Base-by-base conservation (phyloP, 306 rosid genomes). In the Citrullus colocynthis region DNA sequence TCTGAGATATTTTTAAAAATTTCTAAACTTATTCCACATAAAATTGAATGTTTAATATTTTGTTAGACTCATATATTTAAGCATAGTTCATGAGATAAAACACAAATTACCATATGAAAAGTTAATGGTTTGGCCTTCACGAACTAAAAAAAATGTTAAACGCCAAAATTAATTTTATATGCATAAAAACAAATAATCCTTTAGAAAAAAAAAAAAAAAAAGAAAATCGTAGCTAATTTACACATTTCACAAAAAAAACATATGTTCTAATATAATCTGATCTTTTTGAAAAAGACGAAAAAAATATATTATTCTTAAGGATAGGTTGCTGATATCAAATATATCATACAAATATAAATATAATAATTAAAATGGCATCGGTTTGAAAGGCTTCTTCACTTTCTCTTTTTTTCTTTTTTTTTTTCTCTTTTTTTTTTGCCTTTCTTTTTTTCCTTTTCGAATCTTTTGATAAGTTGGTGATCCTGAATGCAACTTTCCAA, bases 301-400 rank as follows among this genome's bases (percentile, higher is more conserved):
- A 24, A 65, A 65, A 44, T 17, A 71, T 48, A 71, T 44, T 71
- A 71, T 71, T 71, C 58, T 71, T 24, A 45, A 48, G 18, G 76
- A 71, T 67, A 67, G 30, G 54, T 67, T 67, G 74, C 36, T 20
- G 74, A 42, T 71, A 71, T 71, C 76, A 70, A 48, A 44, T 21
- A 70, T 70, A 21, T 21, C 37, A 71, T 71, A 44, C 5, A 9
- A n/a, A 67, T 69, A 42, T 44, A 44, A 45, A 71, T 45, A 48
- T 20, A 71, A 6, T 14, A 32, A 24, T 36, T 64, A 45, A 44
- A 21, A 70, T 44, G 57, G 56, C 39, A 70, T 70, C 76, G 41
- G 6, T 24, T 44, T 70, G 75, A 70, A 70, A 70, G 75, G 75
- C 52, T 70, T 70, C 36, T 45, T 20, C 36, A 5, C 37, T 45